Conservation (phyloP, 83 land plant genomes). For the Diphasiastrum complanatum region DNA sequence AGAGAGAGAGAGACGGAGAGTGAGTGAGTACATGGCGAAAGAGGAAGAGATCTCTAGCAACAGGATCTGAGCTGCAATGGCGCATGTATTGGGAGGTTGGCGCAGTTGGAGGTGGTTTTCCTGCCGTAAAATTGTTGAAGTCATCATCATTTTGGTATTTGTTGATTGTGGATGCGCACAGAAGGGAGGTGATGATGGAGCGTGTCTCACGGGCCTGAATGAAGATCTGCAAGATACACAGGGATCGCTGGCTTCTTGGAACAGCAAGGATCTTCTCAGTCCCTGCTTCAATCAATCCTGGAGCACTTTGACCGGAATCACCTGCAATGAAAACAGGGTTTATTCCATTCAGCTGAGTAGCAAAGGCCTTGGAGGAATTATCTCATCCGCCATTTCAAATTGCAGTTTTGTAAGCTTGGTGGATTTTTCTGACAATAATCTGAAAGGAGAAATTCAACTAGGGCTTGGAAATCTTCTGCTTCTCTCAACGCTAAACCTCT, state of each 20-base stretch:
- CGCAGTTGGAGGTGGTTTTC: too few relatives aligned
- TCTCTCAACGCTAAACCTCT: conserved; percentile 8
- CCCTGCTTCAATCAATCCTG: conserved; percentile 11
- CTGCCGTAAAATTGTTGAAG: too few relatives aligned
- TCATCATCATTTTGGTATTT: too few relatives aligned
- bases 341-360: conserved; percentile 4
- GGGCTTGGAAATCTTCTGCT: not conserved
- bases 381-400: conserved; percentile 6
- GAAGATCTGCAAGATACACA: not conserved
- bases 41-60: too few relatives aligned
- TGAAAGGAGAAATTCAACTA: not conserved
- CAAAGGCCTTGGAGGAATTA: not conserved
- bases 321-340: conserved; percentile 13
- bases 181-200: conserved; percentile 5
- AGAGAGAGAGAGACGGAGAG: too few relatives aligned
- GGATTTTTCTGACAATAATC: conserved; percentile 14
- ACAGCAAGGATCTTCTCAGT: not conserved
- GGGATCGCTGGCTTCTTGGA: not conserved
- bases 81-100: too few relatives aligned
- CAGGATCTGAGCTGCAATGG: too few relatives aligned
- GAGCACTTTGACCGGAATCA: not conserved
- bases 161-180: too few relatives aligned
- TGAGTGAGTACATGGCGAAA: too few relatives aligned
- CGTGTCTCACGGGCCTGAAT: conserved; percentile 2
- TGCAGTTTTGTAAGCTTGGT: not conserved